Base-by-base conservation (phyloP, 2,329 filamentous ascomycete genomes). In the Ascochyta rabiei region DNA sequence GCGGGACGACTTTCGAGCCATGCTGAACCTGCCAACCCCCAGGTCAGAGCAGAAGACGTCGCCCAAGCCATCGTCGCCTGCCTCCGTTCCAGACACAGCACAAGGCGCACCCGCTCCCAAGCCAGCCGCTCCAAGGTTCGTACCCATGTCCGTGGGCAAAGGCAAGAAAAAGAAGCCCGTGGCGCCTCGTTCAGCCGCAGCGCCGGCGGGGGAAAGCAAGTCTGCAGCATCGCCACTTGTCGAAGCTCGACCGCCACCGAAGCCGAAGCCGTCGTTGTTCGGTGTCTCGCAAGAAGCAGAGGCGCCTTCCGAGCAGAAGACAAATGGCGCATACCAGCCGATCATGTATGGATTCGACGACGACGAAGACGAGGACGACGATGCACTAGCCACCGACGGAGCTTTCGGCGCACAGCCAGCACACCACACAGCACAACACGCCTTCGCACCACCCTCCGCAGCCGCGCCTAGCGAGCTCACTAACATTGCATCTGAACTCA, bases 91-190 rank as follows among this genome's bases (percentile, higher is more conserved):
- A 40, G 81, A 85, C 66, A 85, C 86, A 66, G 75, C 82, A 23
- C 82, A 82, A n/a, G 80, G 39, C 5, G 38, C 43, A 28, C 57
- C 84, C 2, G 85, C 88, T 53, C 82, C 89, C 15, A 88, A 90
- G 75, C 76, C 89, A 13, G 90, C 89, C 18, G 95, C 93, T 64
- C 86, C 91, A 12, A 85, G 74, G 90, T 97, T 98, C 75, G 89
- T 88, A 70, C 93, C 93, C 3, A 79, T 97, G 33, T 96, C 93
- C 1, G 92, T 97, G 13, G 85, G 87, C 15, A 84, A 90, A 57
- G 91, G 89, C 59, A 82, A 86, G 26, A 84, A 84, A 59, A 74
- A 71, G 59, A 63, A 69, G 37, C 49, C 60, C 4, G 38, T 58
- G 3, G 55, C 48, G 7, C 51, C 61, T 31, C 58, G 53, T 16